Percentiles rank a stretch among this genome's conserved stretches.
Evolutionary conservation across 108 stramenopile genomes (phyloP).

Genomic region (Craspedostauros australis): DNA sequence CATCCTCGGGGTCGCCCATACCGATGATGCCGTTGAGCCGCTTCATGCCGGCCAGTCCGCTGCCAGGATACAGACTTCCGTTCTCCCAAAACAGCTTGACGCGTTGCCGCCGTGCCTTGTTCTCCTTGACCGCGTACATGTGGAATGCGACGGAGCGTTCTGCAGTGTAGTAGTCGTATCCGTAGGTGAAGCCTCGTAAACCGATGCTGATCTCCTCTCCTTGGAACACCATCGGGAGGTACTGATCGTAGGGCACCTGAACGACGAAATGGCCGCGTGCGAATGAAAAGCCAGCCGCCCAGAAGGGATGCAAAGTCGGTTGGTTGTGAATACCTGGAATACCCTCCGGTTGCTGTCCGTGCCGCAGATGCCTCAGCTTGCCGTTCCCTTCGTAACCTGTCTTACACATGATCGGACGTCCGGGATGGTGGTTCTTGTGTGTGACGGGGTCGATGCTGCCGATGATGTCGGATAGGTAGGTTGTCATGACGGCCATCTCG

Average conservation of each 20-base stretch:
- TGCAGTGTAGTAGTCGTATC: conserved; percentile 87
- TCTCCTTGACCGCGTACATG: conserved; percentile 71
- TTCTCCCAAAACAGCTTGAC: conserved; percentile 85
- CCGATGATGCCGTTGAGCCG: conserved; percentile 79
- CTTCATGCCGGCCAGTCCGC: conserved; percentile 63
- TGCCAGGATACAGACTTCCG: conserved; percentile 43
- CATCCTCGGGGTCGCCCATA: conserved; percentile 46
- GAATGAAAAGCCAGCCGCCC: conserved; percentile 94
- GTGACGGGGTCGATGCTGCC: conserved; percentile 57
- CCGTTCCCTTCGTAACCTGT: conserved; percentile 49
- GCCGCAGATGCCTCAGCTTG: conserved; percentile 57
- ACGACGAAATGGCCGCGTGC: conserved; percentile 79
- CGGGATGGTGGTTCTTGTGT: conserved; percentile 30
- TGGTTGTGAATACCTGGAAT: conserved; percentile 44
- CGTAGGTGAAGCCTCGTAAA: conserved; percentile 71
- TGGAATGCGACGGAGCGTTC: conserved; percentile 76
- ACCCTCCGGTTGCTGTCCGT: conserved; percentile 85
- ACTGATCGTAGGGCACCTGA: conserved; percentile 86
- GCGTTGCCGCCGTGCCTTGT: conserved; percentile 42
- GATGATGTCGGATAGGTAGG: conserved; percentile 70
- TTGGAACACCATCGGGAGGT: conserved; percentile 71
- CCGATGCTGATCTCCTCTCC: conserved; percentile 87
- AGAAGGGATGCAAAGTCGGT: conserved; percentile 86
- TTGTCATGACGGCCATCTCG: conserved; percentile 86
- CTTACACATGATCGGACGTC: conserved; percentile 79